These are phyloP conservation scores for Hibiscus mutabilis DNA, from an alignment of 345 rosid species.

Conservation along the genomic window DNA sequence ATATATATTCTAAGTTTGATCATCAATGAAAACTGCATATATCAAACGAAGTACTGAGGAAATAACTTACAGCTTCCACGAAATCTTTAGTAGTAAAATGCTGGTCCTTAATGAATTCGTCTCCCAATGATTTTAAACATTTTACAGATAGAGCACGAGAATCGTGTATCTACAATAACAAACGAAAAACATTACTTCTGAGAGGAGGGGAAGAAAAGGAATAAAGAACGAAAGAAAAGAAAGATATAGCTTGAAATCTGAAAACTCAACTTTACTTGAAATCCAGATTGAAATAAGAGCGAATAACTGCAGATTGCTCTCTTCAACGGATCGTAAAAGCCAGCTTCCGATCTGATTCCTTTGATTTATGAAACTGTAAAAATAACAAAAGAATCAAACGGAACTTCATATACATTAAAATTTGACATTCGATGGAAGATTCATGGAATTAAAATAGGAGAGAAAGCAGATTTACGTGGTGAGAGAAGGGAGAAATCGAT, in stretches of 20 bases:
- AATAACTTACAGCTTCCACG: constrained; percentile 58
- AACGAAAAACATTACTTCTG: background rate
- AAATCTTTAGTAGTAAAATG: constrained; percentile 63
- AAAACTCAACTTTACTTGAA: constrained; percentile 54
- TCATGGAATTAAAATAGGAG: too few species aligned
- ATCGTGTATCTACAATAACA: constrained; percentile 38
- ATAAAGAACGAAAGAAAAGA: background rate
- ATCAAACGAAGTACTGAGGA: background rate
- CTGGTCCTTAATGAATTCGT: constrained; percentile 48
- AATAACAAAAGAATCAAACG: background rate
- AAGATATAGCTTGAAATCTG: background rate
- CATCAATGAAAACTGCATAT: background rate
- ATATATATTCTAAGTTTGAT: background rate
- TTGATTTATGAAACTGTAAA: constrained; percentile 26
- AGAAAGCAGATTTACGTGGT: constrained; percentile 26
- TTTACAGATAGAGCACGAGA: constrained; percentile 44
- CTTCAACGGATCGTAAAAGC: constrained; percentile 55
- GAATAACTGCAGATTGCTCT: constrained; percentile 72
- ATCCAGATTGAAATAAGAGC: constrained; percentile 63
- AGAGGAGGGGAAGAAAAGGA: too few species aligned
- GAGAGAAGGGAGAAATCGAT: constrained; percentile 47
- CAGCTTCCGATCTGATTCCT: constrained; percentile 32
- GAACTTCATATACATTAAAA: background rate
- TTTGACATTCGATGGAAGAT: background rate
- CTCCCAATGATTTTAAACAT: constrained; percentile 46